phyloP scores from a whole-genome alignment of 345 rosid species.

The Schrenkiella parvula region DNA sequence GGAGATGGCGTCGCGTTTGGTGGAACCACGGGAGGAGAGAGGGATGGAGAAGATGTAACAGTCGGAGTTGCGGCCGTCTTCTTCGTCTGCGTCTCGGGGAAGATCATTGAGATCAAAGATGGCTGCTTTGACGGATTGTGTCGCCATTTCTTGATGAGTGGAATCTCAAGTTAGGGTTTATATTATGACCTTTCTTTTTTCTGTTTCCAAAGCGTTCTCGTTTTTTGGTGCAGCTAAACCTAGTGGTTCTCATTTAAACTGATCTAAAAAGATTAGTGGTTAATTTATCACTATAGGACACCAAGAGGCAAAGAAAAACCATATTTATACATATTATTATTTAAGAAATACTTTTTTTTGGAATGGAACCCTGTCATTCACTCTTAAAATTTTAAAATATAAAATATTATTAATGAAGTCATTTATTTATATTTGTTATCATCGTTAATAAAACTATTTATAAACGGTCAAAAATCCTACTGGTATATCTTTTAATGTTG shows the following conservation, averaged over 20 bases:
- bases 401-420: no score
- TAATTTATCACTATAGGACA: no score
- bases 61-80: not conserved
- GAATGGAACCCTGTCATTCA: no score
- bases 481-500: no score
- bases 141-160: not conserved
- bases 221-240: not conserved
- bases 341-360: no score
- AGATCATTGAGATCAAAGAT: not conserved
- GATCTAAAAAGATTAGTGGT: no score
- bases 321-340: no score
- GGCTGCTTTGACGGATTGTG: not conserved
- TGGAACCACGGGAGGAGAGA: conserved; percentile 27
- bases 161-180: not conserved
- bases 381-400: no score
- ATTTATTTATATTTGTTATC: no score
- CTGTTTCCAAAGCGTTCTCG: not conserved
- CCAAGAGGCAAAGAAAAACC: no score
- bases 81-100: not conserved
- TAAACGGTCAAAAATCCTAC: no score
- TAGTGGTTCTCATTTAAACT: not conserved
- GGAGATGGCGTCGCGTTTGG: conserved; percentile 36
- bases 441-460: no score
- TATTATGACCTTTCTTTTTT: not conserved
- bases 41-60: conserved; percentile 5